Percentiles rank a stretch among this genome's conserved stretches.
phyloP scores from a whole-genome alignment of 495 filamentous ascomycete species.

The Aspergillus ellipticus region DNA sequence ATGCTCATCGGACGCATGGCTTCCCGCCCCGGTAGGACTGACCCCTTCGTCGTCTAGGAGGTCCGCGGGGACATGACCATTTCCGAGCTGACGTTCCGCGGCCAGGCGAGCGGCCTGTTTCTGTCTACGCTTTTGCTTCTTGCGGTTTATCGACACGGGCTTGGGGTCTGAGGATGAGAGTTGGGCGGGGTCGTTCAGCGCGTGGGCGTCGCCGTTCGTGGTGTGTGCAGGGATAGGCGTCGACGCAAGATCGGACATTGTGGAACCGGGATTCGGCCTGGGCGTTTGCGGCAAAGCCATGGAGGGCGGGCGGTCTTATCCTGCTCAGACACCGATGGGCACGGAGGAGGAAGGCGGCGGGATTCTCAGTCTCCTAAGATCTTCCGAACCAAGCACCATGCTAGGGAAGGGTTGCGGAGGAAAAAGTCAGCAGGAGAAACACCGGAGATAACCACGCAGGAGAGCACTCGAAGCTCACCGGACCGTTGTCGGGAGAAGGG shows the following conservation, averaged over 20 bases:
- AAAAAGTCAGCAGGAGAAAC: slow-evolving; percentile 19
- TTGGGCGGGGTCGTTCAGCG: slow-evolving; percentile 26
- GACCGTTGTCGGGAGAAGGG: slow-evolving; percentile 2
- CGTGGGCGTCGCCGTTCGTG: slow-evolving; percentile 32
- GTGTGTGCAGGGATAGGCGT: slow-evolving; percentile 30
- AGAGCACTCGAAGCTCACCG: slow-evolving; percentile 9
- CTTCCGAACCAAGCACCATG: slow-evolving; percentile 16
- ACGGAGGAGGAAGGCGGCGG: not conserved
- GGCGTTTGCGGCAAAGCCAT: slow-evolving; percentile 27
- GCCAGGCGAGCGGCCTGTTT: slow-evolving; percentile 73
- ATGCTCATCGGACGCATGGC: slow-evolving; percentile 28
- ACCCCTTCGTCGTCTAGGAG: slow-evolving; percentile 17
- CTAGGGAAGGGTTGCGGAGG: slow-evolving; percentile 12
- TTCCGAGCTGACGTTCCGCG: slow-evolving; percentile 42
- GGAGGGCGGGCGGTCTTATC: slow-evolving; percentile 12
- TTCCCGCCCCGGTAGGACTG: slow-evolving; percentile 14
- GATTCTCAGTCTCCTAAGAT: slow-evolving; percentile 6
- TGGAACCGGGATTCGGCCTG: slow-evolving; percentile 22
- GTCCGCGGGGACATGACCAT: slow-evolving; percentile 24
- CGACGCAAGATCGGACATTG: slow-evolving; percentile 32
- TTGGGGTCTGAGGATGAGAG: slow-evolving; percentile 26
- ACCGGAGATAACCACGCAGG: not conserved
- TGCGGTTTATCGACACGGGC: slow-evolving; percentile 66
- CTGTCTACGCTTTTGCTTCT: slow-evolving; percentile 83
- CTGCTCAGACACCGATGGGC: slow-evolving; percentile 1